Evolutionary conservation across 108 stramenopile genomes (phyloP), one percentile per base, ranked within the genome.

Genomic region (Mayamaea pseudoterrestris): DNA sequence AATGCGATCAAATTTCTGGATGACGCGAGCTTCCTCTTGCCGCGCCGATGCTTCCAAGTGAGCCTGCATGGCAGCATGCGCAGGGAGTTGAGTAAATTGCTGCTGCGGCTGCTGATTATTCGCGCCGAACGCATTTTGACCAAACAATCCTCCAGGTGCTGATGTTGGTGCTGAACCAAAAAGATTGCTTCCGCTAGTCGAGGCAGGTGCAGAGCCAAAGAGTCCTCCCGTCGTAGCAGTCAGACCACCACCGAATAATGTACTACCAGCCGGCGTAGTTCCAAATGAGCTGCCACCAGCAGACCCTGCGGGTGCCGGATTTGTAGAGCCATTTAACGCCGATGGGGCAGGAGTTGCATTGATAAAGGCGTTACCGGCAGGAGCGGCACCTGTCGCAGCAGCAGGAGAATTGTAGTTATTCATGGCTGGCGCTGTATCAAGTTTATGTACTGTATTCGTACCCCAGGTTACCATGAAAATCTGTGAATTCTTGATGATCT

Each of bases 1-100:
- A 5, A 89, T 44, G n/a, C 55, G 41, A 58, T 65, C 60, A 13
- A 83, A 39, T 12, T 65, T 61, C 6, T 57, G 42, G 41, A 72
- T 52, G 26, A 89, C 58, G 20, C 75, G 73, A 18, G 71, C 76
- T 6, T 71, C 60, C 58, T 89, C 86, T 46, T 86, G 79, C 22
- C 65, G 70, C 23, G 71, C 64, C 5, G 69, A 58, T 21, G 76
- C 76, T 44, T 79, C 65, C 68, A 79, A 61, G 50, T 78, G 68
- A 23, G 78, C 78, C 53, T 75, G 65, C 42, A 74, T 32, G 25
- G 81, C 78, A 0, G 78, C 78, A 32, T 78, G 81, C 35, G 77
- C 79, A 1, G 85, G 79, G 41, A 77, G 52, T 28, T 60, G 55
- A 4, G 41, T 50, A 24, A 56, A 52, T 31, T 46, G 46, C 18